Evolutionary conservation across 2,329 filamentous ascomycete genomes (phyloP).

Genomic region (Pleoardoris graminearum): DNA sequence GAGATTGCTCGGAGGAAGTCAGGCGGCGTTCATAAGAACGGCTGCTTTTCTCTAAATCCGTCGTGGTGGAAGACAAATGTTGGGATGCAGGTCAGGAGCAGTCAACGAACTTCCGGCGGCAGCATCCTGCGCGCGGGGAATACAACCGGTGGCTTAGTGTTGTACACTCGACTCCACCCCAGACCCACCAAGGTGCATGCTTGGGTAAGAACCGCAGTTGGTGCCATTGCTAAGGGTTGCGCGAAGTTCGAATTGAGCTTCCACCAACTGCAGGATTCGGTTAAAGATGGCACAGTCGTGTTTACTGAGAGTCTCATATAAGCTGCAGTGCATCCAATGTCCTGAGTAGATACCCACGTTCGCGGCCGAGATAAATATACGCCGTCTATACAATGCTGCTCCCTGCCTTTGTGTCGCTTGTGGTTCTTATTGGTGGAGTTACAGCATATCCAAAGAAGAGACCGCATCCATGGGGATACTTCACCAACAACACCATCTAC

Average conservation of each 20-base stretch:
- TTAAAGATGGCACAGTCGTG: background rate
- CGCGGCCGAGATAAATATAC: background rate
- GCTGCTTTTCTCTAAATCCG: too few relatives aligned
- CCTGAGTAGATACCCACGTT: background rate
- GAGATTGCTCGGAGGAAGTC: too few relatives aligned
- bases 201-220: background rate
- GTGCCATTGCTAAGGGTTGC: background rate
- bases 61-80: too few relatives aligned
- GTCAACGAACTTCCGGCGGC: too few relatives aligned
- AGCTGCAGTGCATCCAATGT: background rate
- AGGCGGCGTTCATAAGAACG: too few relatives aligned
- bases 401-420: background rate
- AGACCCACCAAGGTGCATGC: background rate
- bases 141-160: background rate
- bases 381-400: too few relatives aligned
- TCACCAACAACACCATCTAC: conserved; percentile 27
- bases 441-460: background rate
- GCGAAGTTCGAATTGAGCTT: background rate
- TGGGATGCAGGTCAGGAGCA: too few relatives aligned
- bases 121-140: background rate
- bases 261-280: background rate
- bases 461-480: conserved; percentile 21
- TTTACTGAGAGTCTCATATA: background rate
- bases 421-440: background rate
- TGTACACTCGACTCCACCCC: background rate